Conservation (phyloP, 768 basidiomycete species). For the Astraeus odoratus region DNA sequence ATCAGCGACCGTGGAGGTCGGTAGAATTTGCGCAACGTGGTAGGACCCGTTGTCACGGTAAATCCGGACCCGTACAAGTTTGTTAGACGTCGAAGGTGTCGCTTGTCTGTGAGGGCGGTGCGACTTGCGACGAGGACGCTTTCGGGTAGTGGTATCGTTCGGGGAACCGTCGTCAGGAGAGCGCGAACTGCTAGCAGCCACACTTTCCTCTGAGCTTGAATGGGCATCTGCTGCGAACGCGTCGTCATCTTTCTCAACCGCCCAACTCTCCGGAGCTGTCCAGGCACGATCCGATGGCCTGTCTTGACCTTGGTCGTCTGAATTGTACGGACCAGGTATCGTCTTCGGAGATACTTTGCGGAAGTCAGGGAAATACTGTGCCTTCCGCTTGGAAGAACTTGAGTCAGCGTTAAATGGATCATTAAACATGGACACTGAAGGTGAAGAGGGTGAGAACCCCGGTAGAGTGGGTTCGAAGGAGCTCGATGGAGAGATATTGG, state of each 20-base stretch:
- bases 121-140: constrained; percentile 20
- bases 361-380: constrained; percentile 12
- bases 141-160: constrained; percentile 11
- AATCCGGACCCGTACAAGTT: constrained; percentile 59
- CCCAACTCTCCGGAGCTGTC: constrained; percentile 77
- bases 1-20: constrained; percentile 61
- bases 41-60: constrained; percentile 69
- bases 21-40: constrained; percentile 58
- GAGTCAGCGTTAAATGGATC: constrained; percentile 30
- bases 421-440: constrained; percentile 26
- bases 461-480: constrained; percentile 28
- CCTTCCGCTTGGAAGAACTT: constrained; percentile 16
- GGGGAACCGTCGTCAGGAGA: constrained; percentile 9
- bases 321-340: constrained; percentile 7
- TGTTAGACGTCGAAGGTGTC: constrained; percentile 12
- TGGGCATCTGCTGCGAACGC: constrained; percentile 29
- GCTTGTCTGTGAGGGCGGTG: constrained; percentile 13
- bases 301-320: constrained; percentile 2
- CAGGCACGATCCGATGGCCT: constrained; percentile 35
- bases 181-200: constrained; percentile 13
- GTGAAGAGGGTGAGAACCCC: constrained; percentile 34
- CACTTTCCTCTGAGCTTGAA: constrained; percentile 35
- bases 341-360: constrained; percentile 52
- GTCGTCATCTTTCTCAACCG: constrained; percentile 45
- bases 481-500: constrained; percentile 13